A percentile compares a stretch with the other conserved stretches of the same genome.
Evolutionary conservation across 805 yeast species (phyloP).

Genomic region (Ogataea ramenticola): DNA sequence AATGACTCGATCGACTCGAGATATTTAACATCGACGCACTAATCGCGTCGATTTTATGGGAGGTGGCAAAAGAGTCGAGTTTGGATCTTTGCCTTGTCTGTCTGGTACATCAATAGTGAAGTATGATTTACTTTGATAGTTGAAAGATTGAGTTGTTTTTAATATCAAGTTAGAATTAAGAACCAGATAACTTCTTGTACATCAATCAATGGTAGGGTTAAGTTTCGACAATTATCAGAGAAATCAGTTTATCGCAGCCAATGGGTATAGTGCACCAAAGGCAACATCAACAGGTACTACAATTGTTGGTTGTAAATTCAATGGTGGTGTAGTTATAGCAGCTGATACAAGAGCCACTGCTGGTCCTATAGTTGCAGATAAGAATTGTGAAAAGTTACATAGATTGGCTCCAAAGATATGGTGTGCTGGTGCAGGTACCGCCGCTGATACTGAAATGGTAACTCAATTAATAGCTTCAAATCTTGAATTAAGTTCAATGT

Average conservation of each 20-base stretch:
- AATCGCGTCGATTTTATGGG: too few species aligned
- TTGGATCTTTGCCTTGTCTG: too few species aligned
- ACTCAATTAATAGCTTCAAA: constrained; percentile 89
- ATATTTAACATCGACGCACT: too few species aligned
- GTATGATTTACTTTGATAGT: too few species aligned
- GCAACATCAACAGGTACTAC: constrained; percentile 99
- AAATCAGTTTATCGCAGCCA: constrained; percentile 63
- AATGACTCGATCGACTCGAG: too few species aligned
- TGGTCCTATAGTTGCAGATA: constrained; percentile 95
- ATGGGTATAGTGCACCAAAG: constrained; percentile 72
- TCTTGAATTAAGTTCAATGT: constrained; percentile 81
- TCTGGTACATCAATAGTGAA: too few species aligned
- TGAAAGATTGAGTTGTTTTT: too few species aligned
- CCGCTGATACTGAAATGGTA: constrained; percentile 98
- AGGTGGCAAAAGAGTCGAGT: too few species aligned
- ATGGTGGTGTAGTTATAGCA: constrained; percentile 94
- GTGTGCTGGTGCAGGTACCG: constrained; percentile 99
- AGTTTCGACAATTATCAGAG: constrained; percentile 92
- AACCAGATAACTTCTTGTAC: too few species aligned
- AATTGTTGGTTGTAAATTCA: constrained; percentile 90
- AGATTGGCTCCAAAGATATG: constrained; percentile 84
- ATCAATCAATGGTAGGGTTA: constrained; percentile 90
- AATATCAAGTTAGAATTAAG: too few species aligned
- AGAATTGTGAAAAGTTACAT: constrained; percentile 94
- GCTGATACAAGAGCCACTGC: constrained; percentile 99